Evolutionary conservation across 495 filamentous ascomycete genomes (phyloP).

Genomic region (Penicillium riverlandense): DNA sequence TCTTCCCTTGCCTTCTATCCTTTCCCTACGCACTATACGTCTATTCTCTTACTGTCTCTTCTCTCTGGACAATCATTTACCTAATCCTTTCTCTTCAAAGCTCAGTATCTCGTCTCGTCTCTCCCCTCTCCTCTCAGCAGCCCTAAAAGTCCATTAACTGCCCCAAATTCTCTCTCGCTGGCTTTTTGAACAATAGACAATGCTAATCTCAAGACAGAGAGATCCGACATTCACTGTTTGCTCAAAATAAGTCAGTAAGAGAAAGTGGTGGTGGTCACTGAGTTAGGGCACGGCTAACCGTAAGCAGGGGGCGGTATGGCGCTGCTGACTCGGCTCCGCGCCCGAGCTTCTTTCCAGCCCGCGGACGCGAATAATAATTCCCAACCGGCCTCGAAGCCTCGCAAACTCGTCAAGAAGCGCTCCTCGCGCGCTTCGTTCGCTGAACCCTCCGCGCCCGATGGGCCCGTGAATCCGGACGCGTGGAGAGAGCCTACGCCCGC

Average conservation of each 20-base stretch:
- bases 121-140: too few species aligned
- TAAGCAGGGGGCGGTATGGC: conserved; percentile 15
- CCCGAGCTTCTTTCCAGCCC: conserved; percentile 10
- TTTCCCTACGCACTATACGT: background rate
- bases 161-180: too few species aligned
- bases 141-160: too few species aligned
- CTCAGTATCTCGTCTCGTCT: too few species aligned
- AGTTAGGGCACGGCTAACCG: conserved; percentile 16
- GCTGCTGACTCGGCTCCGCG: conserved; percentile 9
- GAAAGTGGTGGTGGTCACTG: too few species aligned
- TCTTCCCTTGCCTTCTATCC: background rate
- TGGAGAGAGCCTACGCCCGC: conserved; percentile 6
- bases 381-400: conserved; percentile 3
- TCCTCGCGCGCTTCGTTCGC: too few species aligned
- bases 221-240: too few species aligned
- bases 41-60: conserved; percentile 1
- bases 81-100: background rate
- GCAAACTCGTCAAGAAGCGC: conserved; percentile 9
- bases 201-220: too few species aligned
- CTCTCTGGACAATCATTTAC: background rate
- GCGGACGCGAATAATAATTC: background rate
- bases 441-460: background rate
- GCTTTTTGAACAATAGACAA: too few species aligned
- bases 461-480: conserved; percentile 1
- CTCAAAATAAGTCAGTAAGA: too few species aligned